Evolutionary conservation across 2,329 filamentous ascomycete species (phyloP).

Genomic region (Penicillium digitatum): DNA sequence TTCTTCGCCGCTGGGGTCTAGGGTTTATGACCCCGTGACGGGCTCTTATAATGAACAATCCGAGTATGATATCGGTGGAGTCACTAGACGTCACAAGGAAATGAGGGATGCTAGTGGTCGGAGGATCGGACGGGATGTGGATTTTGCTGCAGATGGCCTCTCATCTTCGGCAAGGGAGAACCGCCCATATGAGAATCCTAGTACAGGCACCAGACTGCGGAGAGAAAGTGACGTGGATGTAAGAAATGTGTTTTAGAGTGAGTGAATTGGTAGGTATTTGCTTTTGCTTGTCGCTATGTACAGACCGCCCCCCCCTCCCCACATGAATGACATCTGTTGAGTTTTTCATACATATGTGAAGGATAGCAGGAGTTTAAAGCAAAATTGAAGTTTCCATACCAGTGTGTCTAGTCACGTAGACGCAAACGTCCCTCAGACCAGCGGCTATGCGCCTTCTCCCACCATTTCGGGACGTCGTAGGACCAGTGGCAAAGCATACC

Average conservation of each 20-base stretch:
- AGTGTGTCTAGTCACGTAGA: conserved; percentile 8
- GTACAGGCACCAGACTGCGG: conserved; percentile 15
- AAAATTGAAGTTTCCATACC: background rate
- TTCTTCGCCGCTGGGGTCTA: conserved; percentile 10
- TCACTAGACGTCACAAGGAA: conserved; percentile 11
- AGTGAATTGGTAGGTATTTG: background rate
- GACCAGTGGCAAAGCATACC: conserved; percentile 76
- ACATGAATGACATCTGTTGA: background rate
- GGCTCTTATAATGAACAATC: conserved; percentile 17
- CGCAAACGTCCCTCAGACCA: conserved; percentile 33
- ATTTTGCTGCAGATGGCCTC: conserved; percentile 9
- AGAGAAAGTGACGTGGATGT: conserved; percentile 18
- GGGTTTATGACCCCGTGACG: conserved; percentile 14
- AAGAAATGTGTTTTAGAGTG: conserved; percentile 6
- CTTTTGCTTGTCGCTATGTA: background rate
- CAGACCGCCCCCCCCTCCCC: too few relatives aligned
- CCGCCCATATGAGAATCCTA: conserved; percentile 20
- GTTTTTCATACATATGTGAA: background rate
- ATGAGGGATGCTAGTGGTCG: conserved; percentile 8
- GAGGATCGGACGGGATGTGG: conserved; percentile 7
- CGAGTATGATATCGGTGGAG: conserved; percentile 16
- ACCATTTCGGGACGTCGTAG: conserved; percentile 47
- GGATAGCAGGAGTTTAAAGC: background rate
- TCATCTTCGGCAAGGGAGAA: conserved; percentile 7
- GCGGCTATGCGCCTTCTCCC: conserved; percentile 24